Conservation (phyloP, 805 yeast species). For the Saccharomycopsis sp. region DNA sequence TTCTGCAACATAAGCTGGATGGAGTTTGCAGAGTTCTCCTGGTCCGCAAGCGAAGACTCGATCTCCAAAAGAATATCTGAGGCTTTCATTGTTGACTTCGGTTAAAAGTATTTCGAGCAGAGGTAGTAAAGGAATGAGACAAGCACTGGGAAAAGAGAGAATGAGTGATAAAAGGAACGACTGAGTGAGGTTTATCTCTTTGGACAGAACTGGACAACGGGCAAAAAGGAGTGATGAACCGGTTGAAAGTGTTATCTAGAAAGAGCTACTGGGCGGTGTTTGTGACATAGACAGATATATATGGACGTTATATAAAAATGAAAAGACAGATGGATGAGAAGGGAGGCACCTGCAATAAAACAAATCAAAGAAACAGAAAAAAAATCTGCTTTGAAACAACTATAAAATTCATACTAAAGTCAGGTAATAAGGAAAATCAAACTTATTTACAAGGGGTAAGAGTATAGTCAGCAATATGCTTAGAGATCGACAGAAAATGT, state of each 20-base stretch:
- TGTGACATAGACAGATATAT: not conserved
- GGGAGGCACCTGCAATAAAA: too few species aligned
- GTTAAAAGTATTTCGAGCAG: too few species aligned
- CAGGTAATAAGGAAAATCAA: not conserved
- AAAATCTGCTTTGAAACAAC: not conserved
- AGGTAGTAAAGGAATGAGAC: too few species aligned
- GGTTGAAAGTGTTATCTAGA: not conserved
- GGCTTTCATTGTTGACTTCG: conserved; percentile 4
- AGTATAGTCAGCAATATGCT: not conserved
- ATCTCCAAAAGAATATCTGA: conserved; percentile 18
- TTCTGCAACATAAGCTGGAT: conserved; percentile 17
- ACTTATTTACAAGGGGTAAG: not conserved
- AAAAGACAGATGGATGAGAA: not conserved
- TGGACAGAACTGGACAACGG: not conserved
- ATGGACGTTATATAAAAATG: not conserved
- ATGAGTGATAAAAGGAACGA: too few species aligned
- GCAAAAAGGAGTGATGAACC: not conserved
- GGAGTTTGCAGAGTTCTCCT: conserved; percentile 12
- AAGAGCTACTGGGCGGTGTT: not conserved
- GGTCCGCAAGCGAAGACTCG: conserved; percentile 19
- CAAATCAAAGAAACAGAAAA: not conserved
- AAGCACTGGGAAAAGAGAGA: too few species aligned
- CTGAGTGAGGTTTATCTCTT: too few species aligned
- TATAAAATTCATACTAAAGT: not conserved
- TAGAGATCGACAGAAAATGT: not conserved